These are phyloP conservation scores for Wickerhamiella sorbophila DNA, from an alignment of 805 yeast species.

Conservation along the genomic window DNA sequence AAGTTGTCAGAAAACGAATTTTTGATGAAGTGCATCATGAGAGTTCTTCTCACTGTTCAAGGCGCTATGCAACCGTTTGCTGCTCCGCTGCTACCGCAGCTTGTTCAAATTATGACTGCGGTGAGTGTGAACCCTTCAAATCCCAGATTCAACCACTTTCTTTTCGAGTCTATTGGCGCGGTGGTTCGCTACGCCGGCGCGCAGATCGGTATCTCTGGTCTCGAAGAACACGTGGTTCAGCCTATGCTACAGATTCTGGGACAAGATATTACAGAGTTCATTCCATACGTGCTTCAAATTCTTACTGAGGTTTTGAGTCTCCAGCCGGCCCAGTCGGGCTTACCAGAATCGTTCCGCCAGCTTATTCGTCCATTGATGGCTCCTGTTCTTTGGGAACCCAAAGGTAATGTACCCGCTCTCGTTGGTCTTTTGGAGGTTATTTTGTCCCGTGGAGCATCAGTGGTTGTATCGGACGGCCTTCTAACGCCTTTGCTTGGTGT, in stretches of 20 bases:
- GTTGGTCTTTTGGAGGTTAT: slow-evolving; percentile 65
- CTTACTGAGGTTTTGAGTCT: slow-evolving; percentile 61
- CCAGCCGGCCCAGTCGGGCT: slow-evolving; percentile 24
- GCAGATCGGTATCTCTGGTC: slow-evolving; percentile 24
- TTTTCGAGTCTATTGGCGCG: slow-evolving; percentile 77
- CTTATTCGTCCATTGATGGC: slow-evolving; percentile 70
- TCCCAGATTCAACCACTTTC: slow-evolving; percentile 82
- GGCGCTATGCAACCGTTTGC: slow-evolving; percentile 26
- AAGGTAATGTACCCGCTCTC: slow-evolving; percentile 88
- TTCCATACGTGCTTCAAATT: slow-evolving; percentile 87
- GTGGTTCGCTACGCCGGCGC: slow-evolving; percentile 40
- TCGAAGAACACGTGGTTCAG: slow-evolving; percentile 48
- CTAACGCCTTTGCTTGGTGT: slow-evolving; percentile 81
- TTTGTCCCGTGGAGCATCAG: slow-evolving; percentile 31
- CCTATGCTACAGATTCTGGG: slow-evolving; percentile 52
- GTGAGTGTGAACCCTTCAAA: slow-evolving; percentile 87
- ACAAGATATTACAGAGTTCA: slow-evolving; percentile 83
- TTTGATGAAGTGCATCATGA: slow-evolving; percentile 75
- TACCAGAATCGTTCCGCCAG: slow-evolving; percentile 53
- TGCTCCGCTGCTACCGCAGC: slow-evolving; percentile 40
- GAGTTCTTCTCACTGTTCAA: slow-evolving; percentile 65
- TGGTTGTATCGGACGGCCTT: slow-evolving; percentile 29
- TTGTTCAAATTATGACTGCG: slow-evolving; percentile 50
- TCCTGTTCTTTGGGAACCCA: slow-evolving; percentile 86
- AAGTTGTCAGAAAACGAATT: slow-evolving; percentile 92